Percentiles rank a stretch among this genome's conserved stretches.
Evolutionary conservation across 352 stramenopile genomes (phyloP).

Genomic region (Hyaloperonospora arabidopsidis): DNA sequence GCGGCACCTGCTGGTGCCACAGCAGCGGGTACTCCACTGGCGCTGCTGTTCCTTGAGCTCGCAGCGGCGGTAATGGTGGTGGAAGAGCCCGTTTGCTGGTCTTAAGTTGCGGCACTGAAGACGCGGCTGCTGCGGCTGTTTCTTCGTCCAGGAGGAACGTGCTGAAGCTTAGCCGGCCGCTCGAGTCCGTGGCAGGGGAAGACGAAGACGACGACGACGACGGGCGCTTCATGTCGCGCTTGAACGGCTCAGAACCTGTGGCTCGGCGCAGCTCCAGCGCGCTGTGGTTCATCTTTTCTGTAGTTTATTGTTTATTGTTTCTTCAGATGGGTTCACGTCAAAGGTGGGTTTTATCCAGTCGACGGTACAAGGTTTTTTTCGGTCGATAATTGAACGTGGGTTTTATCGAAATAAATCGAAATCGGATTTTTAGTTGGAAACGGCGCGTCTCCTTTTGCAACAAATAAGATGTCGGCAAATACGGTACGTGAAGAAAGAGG

Average conservation of each 20-base stretch:
- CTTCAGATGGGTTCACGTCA: not conserved
- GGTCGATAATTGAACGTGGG: no score
- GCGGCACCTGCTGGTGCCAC: constrained; percentile 5
- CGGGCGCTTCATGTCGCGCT: constrained; percentile 16
- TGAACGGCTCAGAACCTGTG: constrained; percentile 7
- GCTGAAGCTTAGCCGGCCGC: constrained; percentile 35
- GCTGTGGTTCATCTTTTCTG: constrained; percentile 16
- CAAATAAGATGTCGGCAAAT: no score
- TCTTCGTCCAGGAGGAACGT: constrained; percentile 51
- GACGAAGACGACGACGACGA: constrained; percentile 4
- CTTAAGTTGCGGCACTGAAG: constrained; percentile 23
- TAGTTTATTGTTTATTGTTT: not conserved
- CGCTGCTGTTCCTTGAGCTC: constrained; percentile 8
- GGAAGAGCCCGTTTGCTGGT: constrained; percentile 11
- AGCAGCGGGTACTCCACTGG: constrained; percentile 5
- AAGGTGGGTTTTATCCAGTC: not conserved
- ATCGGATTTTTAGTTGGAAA: no score
- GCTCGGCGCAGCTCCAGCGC: constrained; percentile 14
- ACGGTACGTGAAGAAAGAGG: no score
- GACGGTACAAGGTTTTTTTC: no score
- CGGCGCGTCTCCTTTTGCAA: no score
- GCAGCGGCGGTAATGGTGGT: constrained; percentile 18
- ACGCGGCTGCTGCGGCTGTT: constrained; percentile 18
- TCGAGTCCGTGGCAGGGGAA: constrained; percentile 8
- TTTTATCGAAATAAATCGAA: no score